Evolutionary conservation across 768 basidiomycete genomes (phyloP), one percentile per base, ranked within the genome.

Genomic region (Kwoniella europaea): DNA sequence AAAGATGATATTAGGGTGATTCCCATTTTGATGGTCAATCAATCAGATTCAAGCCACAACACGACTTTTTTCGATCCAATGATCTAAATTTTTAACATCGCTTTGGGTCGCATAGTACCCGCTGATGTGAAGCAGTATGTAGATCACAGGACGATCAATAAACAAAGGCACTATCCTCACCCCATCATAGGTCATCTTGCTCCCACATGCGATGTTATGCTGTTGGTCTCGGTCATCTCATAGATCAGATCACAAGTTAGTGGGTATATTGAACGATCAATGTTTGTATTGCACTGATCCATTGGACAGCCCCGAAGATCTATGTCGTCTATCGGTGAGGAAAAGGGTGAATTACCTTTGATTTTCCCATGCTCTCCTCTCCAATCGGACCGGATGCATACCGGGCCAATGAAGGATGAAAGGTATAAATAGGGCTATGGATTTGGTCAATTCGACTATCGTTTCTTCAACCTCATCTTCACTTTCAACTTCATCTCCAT

Each of bases 341-440:
- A 60, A 35, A 35, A 43, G 58, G 58, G 58, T 60, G 58, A 60
- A 42, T 10, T 29, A 20, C 24, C 41, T 35, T 29, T 43, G 12
- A 9, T 15, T 60, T 35, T 60, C 58, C 58, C 29, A 60, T 60
- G 35, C 22, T 29, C 13, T 15, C 15, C 10, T 29, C 35, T 10
- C 2, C 15, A 20, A 7, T 43, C 52, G 63, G 63, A 42, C 53
- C 63, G 63, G 54, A 7, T 7, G 22, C 3, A 20, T 50, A 42
- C 63, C 63, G 62, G 10, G n/a, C 4, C 13, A 35, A 29, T 16
- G 20, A 10, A 35, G 43, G 59, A 22, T 60, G 20, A 50, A 65
- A 65, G 63, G 63, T 52, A 65, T 65, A 65, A 41, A 55, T 54
- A 65, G 29, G 18, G 29, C 20, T 18, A 2, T 54, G 3, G 16